A percentile compares a stretch with the other conserved stretches of the same genome.
These are phyloP conservation scores for Alternaria atra DNA, from an alignment of 2,329 filamentous ascomycete species.

Conservation along the genomic window DNA sequence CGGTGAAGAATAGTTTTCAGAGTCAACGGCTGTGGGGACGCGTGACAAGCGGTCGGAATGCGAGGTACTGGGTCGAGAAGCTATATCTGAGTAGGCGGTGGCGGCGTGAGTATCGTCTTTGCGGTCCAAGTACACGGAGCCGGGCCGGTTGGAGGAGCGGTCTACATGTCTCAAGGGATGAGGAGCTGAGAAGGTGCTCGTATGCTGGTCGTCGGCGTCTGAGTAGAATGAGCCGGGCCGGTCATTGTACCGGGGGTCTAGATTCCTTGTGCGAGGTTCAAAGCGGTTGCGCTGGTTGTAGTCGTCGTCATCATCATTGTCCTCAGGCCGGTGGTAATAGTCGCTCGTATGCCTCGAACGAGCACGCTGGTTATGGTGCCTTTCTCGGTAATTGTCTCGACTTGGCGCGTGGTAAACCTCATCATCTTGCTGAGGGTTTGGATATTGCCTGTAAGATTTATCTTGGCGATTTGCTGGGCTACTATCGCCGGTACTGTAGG, in stretches of 20 bases:
- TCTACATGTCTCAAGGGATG: not conserved
- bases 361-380: not conserved
- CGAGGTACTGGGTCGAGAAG: constrained; percentile 8
- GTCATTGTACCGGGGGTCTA: not conserved
- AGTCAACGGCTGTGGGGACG: not conserved
- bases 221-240: not conserved
- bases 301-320: not conserved
- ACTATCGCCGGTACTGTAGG: not conserved
- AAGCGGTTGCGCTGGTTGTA: not conserved
- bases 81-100: constrained; percentile 4
- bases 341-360: not conserved
- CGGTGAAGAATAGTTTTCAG: not conserved
- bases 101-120: not conserved
- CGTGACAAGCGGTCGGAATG: not conserved
- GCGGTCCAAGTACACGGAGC: not conserved
- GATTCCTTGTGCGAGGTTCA: not conserved
- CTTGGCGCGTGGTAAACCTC: not conserved
- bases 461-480: not conserved
- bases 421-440: not conserved
- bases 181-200: constrained; percentile 1
- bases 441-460: not conserved
- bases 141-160: not conserved
- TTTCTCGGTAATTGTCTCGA: constrained; percentile 3
- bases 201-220: not conserved
- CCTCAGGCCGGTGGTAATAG: not conserved